Conservation (phyloP, 2,329 filamentous ascomycete genomes). For the Allantophomopsis lycopodina region DNA sequence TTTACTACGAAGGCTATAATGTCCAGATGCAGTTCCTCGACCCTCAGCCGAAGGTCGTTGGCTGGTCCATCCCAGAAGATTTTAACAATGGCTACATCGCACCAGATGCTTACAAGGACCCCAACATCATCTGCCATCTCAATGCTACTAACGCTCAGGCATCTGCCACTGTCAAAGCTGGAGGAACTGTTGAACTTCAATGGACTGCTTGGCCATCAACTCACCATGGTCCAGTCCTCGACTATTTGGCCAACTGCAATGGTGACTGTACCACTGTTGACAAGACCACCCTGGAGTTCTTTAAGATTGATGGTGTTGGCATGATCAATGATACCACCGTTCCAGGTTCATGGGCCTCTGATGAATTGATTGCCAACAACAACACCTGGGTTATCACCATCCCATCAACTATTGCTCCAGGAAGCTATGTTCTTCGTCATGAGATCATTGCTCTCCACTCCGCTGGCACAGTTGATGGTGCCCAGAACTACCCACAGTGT, state of each 20-base stretch:
- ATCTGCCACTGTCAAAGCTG: slow-evolving; percentile 27
- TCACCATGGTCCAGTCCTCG: slow-evolving; percentile 24
- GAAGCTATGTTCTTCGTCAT: slow-evolving; percentile 38
- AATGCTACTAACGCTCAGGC: slow-evolving; percentile 24
- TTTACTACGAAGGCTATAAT: not conserved
- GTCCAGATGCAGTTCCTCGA: slow-evolving; percentile 8
- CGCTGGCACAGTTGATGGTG: slow-evolving; percentile 23
- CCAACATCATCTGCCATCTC: slow-evolving; percentile 35
- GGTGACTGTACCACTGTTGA: slow-evolving; percentile 24
- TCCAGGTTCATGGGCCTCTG: slow-evolving; percentile 25
- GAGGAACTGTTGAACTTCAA: slow-evolving; percentile 28
- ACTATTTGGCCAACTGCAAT: slow-evolving; percentile 17
- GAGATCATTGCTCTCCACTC: slow-evolving; percentile 20
- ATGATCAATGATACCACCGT: slow-evolving; percentile 13
- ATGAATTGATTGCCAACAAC: slow-evolving; percentile 35
- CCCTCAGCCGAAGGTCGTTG: slow-evolving; percentile 16
- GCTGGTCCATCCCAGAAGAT: slow-evolving; percentile 25
- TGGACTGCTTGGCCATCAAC: slow-evolving; percentile 35
- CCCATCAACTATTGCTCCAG: slow-evolving; percentile 25
- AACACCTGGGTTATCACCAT: slow-evolving; percentile 34
- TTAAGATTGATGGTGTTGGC: slow-evolving; percentile 26
- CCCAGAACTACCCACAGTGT: slow-evolving; percentile 36
- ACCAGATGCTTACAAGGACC: slow-evolving; percentile 25
- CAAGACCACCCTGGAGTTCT: slow-evolving; percentile 24
- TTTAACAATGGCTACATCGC: slow-evolving; percentile 31